Evolutionary conservation across 2,329 filamentous ascomycete genomes (phyloP).

Genomic region (Eurotiales sp.): DNA sequence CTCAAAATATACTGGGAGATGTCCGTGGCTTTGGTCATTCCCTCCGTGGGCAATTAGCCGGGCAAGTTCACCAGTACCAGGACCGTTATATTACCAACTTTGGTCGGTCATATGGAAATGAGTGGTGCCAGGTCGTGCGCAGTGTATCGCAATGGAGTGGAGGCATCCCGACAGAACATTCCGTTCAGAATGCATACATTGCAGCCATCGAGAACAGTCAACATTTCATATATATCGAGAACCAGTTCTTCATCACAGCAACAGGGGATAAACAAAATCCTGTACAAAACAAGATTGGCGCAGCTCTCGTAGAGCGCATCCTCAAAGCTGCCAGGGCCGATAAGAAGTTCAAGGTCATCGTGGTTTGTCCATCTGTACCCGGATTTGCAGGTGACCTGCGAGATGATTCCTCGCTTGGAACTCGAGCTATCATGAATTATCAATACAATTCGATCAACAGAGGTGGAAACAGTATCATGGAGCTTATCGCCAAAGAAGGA

Average conservation of each 20-base stretch:
- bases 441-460: conserved; percentile 96
- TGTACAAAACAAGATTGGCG: conserved; percentile 86
- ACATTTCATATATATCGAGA: conserved; percentile 96
- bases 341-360: conserved; percentile 85
- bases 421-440: conserved; percentile 95
- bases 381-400: conserved; percentile 90
- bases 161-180: conserved; percentile 77
- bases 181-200: conserved; percentile 78
- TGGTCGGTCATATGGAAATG: conserved; percentile 25
- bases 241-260: conserved; percentile 97
- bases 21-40: conserved; percentile 35
- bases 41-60: conserved; percentile 27
- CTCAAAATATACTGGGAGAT: conserved; percentile 36
- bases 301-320: conserved; percentile 85
- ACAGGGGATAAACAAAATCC: conserved; percentile 82
- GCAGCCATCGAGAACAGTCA: conserved; percentile 82
- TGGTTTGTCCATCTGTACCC: conserved; percentile 85
- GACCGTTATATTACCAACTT: conserved; percentile 27
- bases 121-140: conserved; percentile 54
- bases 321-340: conserved; percentile 74
- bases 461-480: conserved; percentile 87
- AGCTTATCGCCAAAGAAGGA: conserved; percentile 67
- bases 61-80: conserved; percentile 44
- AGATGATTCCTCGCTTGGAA: conserved; percentile 78
- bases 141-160: conserved; percentile 97